Conservation (phyloP, 2,329 filamentous ascomycete genomes). For the Helminthosporium solani region DNA sequence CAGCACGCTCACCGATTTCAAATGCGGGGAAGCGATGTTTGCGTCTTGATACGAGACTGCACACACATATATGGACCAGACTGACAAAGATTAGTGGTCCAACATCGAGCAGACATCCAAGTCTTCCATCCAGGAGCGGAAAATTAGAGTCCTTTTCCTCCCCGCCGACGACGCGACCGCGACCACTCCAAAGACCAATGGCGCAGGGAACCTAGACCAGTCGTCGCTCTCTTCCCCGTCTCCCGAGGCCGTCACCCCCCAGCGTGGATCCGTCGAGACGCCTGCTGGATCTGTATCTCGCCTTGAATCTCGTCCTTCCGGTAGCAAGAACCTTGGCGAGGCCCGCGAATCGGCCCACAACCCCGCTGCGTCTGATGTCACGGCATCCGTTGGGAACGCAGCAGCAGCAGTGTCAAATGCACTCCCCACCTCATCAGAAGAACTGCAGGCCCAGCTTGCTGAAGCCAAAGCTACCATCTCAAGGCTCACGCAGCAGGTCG, state of each 20-base stretch:
- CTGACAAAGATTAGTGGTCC: constrained; percentile 61
- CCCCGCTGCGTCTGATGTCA: constrained; percentile 39
- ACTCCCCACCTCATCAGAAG: constrained; percentile 55
- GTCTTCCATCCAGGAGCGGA: constrained; percentile 80
- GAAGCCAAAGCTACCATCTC: constrained; percentile 74
- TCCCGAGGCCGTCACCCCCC: constrained; percentile 52
- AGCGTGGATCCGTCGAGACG: constrained; percentile 34
- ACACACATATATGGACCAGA: no score
- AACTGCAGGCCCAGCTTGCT: constrained; percentile 70
- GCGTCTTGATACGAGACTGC: no score
- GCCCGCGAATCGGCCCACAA: constrained; percentile 44
- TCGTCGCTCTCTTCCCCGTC: constrained; percentile 52
- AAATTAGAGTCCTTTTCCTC: constrained; percentile 90
- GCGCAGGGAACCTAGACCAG: constrained; percentile 27
- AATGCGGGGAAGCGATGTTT: no score
- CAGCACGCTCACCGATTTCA: neutral
- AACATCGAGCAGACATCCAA: constrained; percentile 74
- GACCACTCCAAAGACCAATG: constrained; percentile 36
- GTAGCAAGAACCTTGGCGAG: constrained; percentile 45
- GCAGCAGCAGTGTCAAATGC: constrained; percentile 53
- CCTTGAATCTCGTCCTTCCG: constrained; percentile 41
- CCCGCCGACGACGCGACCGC: constrained; percentile 53
- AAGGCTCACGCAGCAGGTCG: constrained; percentile 62
- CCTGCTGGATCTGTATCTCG: constrained; percentile 42
- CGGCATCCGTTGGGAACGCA: constrained; percentile 46